Percentiles rank a stretch among this genome's conserved stretches.
phyloP scores from a whole-genome alignment of 768 basidiomycete species.

The Boletales sp. region DNA sequence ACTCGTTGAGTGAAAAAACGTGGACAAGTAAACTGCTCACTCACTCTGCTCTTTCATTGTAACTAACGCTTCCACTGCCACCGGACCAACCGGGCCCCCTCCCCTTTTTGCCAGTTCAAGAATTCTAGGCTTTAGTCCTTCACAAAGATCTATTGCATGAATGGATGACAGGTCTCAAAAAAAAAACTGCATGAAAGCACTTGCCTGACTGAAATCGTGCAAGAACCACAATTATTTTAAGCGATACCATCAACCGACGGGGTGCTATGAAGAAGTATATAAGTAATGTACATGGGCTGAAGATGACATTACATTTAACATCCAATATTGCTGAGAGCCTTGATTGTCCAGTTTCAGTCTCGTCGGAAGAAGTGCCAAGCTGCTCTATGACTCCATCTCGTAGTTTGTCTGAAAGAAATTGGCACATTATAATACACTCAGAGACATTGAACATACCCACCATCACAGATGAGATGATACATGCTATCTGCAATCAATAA shows the following conservation, averaged over 20 bases:
- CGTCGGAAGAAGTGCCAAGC: neutral
- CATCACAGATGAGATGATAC: neutral
- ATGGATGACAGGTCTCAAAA: neutral
- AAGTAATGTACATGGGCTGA: neutral
- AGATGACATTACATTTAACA: neutral
- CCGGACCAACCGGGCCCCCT: neutral
- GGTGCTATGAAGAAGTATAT: neutral
- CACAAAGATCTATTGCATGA: neutral
- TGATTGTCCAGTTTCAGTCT: neutral
- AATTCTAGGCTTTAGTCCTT: neutral
- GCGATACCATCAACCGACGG: neutral
- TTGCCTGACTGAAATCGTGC: neutral
- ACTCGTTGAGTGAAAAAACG: neutral
- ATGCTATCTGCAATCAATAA: constrained; percentile 1
- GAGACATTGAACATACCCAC: neutral
- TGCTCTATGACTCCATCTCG: neutral
- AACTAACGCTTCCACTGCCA: constrained; percentile 5
- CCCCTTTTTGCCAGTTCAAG: neutral
- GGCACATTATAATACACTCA: neutral
- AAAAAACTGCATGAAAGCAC: neutral
- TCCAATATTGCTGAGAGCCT: constrained; percentile 2
- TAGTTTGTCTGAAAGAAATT: neutral
- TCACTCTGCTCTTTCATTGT: neutral
- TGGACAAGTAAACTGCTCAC: neutral
- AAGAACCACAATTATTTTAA: neutral